Conservation (phyloP, 768 basidiomycete genomes). For the Cystofilobasidium bisporidii region DNA sequence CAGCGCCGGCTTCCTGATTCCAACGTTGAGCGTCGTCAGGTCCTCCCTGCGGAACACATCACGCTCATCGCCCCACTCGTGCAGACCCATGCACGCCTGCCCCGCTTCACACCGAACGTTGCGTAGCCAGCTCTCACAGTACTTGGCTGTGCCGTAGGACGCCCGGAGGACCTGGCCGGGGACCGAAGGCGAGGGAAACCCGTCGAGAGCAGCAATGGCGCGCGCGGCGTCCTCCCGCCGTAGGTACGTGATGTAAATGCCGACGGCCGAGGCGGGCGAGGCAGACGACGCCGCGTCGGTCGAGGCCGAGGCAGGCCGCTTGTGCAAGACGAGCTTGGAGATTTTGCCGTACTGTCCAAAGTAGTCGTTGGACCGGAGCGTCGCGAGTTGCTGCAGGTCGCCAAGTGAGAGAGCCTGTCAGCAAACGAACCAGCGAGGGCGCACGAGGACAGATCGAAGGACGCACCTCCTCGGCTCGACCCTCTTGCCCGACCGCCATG, state of each 20-base stretch:
- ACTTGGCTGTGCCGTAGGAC: slow-evolving; percentile 92
- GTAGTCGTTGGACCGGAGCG: slow-evolving; percentile 86
- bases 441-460: neutral
- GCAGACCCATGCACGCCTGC: slow-evolving; percentile 74
- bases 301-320: slow-evolving; percentile 58
- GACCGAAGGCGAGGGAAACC: slow-evolving; percentile 78
- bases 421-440: neutral
- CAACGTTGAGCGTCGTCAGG: slow-evolving; percentile 60
- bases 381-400: slow-evolving; percentile 48
- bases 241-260: slow-evolving; percentile 94
- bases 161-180: slow-evolving; percentile 82
- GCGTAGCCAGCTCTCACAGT: slow-evolving; percentile 91
- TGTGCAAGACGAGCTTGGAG: slow-evolving; percentile 83
- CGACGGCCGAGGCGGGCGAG: slow-evolving; percentile 48
- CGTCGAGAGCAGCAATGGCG: slow-evolving; percentile 86
- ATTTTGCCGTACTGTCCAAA: slow-evolving; percentile 99
- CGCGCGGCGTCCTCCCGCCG: slow-evolving; percentile 88
- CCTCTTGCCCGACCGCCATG: slow-evolving; percentile 63
- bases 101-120: slow-evolving; percentile 73
- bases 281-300: slow-evolving; percentile 43
- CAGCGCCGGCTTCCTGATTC: neutral
- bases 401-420: slow-evolving; percentile 7
- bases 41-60: slow-evolving; percentile 98
- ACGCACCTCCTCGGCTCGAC: slow-evolving; percentile 85
- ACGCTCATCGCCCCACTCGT: slow-evolving; percentile 97